Evolutionary conservation across 768 basidiomycete genomes (phyloP).

Genomic region (Tricholoma furcatifolium): DNA sequence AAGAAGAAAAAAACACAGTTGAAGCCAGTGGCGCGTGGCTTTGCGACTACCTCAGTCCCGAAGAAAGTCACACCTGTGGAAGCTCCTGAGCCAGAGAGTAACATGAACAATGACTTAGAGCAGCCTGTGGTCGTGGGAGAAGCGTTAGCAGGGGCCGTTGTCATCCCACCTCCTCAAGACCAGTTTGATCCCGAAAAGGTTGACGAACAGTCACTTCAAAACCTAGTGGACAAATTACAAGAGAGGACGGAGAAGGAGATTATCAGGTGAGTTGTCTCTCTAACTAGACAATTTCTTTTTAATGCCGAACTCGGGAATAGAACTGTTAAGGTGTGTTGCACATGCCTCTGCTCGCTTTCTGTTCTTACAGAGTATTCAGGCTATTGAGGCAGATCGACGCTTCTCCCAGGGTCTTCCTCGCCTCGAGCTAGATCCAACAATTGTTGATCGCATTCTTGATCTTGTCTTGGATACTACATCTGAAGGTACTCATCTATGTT

Average conservation of each 20-base stretch:
- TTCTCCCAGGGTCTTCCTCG: constrained; percentile 60
- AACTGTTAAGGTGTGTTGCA: constrained; percentile 33
- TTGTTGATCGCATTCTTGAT: constrained; percentile 60
- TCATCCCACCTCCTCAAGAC: constrained; percentile 19
- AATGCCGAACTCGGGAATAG: constrained; percentile 17
- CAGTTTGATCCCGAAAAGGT: constrained; percentile 36
- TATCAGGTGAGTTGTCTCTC: constrained; percentile 44
- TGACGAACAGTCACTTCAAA: constrained; percentile 63
- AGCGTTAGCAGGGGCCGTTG: neutral
- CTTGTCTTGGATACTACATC: constrained; percentile 39
- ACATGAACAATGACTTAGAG: constrained; percentile 9
- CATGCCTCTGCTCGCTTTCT: neutral
- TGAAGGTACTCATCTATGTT: constrained; percentile 23
- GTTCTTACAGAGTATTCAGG: constrained; percentile 36
- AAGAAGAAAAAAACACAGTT: constrained; percentile 87
- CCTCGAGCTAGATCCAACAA: constrained; percentile 58
- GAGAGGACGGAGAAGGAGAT: constrained; percentile 91
- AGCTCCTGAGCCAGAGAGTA: constrained; percentile 22
- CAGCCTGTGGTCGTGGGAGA: constrained; percentile 2
- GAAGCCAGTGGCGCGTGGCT: constrained; percentile 73
- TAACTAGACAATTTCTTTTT: neutral
- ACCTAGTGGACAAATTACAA: constrained; percentile 76
- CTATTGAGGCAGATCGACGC: constrained; percentile 80
- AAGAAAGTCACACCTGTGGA: constrained; percentile 56
- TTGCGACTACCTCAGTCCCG: constrained; percentile 80